These are phyloP conservation scores for Fraxinus velutina DNA, from an alignment of 305 asterid genomes.

Conservation along the genomic window DNA sequence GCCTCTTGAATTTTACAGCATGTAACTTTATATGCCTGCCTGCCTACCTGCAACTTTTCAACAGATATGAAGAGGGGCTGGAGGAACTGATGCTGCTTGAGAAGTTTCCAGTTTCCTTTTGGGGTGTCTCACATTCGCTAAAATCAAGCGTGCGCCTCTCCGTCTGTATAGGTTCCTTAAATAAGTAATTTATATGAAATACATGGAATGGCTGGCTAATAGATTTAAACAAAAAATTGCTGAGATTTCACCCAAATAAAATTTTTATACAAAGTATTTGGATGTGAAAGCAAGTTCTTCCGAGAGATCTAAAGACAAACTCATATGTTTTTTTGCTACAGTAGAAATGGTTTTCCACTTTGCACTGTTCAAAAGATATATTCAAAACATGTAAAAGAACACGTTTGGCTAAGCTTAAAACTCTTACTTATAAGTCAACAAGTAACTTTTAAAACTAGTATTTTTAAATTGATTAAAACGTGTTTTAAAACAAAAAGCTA, in stretches of 20 bases:
- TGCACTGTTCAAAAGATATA: not conserved
- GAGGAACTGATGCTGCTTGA: constrained; percentile 40
- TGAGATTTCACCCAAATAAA: not conserved
- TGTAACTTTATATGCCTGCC: not conserved
- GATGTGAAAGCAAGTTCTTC: not conserved
- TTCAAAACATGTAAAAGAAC: not conserved
- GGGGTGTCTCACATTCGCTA: constrained; percentile 81
- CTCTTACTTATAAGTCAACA: not conserved
- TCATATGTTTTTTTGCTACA: not conserved
- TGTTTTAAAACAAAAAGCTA: not conserved
- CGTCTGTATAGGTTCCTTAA: constrained; percentile 36
- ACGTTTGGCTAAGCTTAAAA: not conserved
- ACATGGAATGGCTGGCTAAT: not conserved
- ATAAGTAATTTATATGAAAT: not conserved
- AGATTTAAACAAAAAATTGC: not conserved
- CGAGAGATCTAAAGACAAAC: not conserved
- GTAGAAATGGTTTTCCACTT: not conserved
- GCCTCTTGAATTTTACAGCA: constrained; percentile 9
- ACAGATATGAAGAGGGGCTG: constrained; percentile 72
- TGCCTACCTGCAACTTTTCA: constrained; percentile 64
- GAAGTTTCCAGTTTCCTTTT: constrained; percentile 41
- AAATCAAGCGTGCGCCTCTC: constrained; percentile 85
- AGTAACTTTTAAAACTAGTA: not conserved
- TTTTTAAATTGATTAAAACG: not conserved
- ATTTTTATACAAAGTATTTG: not conserved